Conservation (phyloP, 1,284 basidiomycete genomes). For the Fomitopsis pinicola region DNA sequence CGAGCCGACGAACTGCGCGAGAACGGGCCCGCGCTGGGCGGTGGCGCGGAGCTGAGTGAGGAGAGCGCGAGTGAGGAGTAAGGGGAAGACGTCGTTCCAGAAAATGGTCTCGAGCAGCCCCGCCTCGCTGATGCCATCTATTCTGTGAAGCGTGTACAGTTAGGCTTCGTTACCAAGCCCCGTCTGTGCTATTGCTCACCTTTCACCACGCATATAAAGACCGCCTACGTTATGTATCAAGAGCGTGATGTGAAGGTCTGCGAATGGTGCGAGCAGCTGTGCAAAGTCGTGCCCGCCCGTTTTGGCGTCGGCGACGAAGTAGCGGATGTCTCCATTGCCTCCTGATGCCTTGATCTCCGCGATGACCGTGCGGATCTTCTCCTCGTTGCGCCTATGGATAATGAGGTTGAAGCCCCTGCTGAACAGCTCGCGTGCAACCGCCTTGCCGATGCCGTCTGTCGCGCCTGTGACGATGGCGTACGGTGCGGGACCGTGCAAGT, state of each 20-base stretch:
- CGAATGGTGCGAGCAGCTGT: slow-evolving; percentile 17
- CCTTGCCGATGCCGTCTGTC: slow-evolving; percentile 28
- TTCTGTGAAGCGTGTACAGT: slow-evolving; percentile 5
- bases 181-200: slow-evolving; percentile 4
- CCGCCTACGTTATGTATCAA: slow-evolving; percentile 27
- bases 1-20: slow-evolving; percentile 24
- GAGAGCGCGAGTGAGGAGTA: slow-evolving; percentile 24
- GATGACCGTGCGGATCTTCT: slow-evolving; percentile 21
- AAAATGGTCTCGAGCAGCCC: slow-evolving; percentile 15
- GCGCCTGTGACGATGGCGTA: slow-evolving; percentile 29
- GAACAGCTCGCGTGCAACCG: slow-evolving; percentile 23
- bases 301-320: slow-evolving; percentile 23
- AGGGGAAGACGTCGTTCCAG: slow-evolving; percentile 21
- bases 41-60: slow-evolving; percentile 22
- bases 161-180: neutral
- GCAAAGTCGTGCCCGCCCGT: slow-evolving; percentile 18
- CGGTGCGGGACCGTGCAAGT: slow-evolving; percentile 20
- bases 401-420: slow-evolving; percentile 26
- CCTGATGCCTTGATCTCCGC: slow-evolving; percentile 14
- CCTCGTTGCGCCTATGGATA: slow-evolving; percentile 25
- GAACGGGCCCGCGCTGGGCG: slow-evolving; percentile 18
- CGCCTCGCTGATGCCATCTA: slow-evolving; percentile 19
- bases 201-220: slow-evolving; percentile 7
- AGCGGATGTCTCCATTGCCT: slow-evolving; percentile 13
- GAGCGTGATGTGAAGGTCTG: slow-evolving; percentile 24